These are phyloP conservation scores for Blastobotrys illinoisensis DNA, from an alignment of 1,139 yeast genomes.

Conservation along the genomic window DNA sequence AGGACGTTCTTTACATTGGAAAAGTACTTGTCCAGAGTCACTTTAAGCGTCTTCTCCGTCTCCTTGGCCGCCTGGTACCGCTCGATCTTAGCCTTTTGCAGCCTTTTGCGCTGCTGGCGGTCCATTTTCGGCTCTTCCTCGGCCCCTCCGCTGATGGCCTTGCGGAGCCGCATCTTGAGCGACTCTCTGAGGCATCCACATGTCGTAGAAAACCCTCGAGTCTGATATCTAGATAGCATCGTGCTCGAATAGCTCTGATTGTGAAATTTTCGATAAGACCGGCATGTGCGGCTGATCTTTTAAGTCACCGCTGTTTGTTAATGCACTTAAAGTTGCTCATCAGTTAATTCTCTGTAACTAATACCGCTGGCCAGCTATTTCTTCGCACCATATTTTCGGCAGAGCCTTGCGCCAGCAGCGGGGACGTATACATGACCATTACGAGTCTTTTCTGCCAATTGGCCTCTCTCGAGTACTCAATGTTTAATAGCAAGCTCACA, in stretches of 20 bases:
- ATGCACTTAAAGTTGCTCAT: too few species aligned
- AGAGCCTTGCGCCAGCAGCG: too few species aligned
- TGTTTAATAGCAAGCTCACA: too few species aligned
- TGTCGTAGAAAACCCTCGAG: conserved; percentile 4
- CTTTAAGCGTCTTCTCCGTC: conserved; percentile 5
- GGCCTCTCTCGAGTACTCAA: too few species aligned
- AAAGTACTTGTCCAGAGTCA: conserved; percentile 16
- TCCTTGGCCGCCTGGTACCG: conserved; percentile 2
- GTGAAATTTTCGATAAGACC: neutral
- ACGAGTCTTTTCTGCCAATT: too few species aligned
- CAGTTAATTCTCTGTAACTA: too few species aligned
- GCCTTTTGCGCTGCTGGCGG: neutral
- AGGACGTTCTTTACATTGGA: conserved; percentile 15
- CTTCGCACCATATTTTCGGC: too few species aligned
- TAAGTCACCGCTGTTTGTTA: neutral
- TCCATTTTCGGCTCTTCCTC: neutral
- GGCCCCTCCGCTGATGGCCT: neutral
- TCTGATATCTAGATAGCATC: neutral
- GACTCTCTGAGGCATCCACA: neutral
- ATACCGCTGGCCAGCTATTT: too few species aligned
- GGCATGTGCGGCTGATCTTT: neutral
- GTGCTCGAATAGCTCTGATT: neutral
- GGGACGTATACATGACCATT: too few species aligned
- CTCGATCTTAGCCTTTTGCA: conserved; percentile 4
- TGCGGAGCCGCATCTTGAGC: neutral